Conservation (phyloP, 768 basidiomycete species). For the Collybia mongolica region DNA sequence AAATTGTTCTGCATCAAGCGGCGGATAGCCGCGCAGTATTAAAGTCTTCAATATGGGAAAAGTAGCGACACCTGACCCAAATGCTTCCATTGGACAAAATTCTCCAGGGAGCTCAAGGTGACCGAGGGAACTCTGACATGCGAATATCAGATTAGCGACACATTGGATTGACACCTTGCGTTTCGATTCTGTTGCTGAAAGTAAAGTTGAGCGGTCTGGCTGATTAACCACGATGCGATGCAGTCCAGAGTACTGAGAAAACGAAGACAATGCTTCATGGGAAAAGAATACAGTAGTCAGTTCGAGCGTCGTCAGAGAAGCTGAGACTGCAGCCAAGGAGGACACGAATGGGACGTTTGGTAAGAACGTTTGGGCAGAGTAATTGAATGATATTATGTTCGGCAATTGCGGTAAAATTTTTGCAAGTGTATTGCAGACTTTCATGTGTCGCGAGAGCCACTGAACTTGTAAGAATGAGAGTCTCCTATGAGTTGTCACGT, state of each 20-base stretch:
- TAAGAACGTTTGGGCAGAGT: slow-evolving; percentile 7
- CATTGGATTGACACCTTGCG: slow-evolving; percentile 7
- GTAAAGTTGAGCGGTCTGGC: slow-evolving; percentile 8
- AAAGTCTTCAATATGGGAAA: slow-evolving; percentile 8
- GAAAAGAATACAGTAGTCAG: slow-evolving; percentile 11
- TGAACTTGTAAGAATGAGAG: slow-evolving; percentile 11
- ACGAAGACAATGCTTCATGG: slow-evolving; percentile 6
- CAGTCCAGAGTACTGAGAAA: slow-evolving; percentile 9
- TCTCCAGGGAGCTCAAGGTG: slow-evolving; percentile 15
- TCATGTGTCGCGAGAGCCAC: slow-evolving; percentile 9
- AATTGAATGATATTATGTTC: slow-evolving; percentile 9
- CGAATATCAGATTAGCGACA: slow-evolving; percentile 10
- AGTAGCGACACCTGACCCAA: slow-evolving; percentile 1
- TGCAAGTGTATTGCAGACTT: slow-evolving; percentile 4
- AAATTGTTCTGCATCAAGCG: slow-evolving; percentile 5
- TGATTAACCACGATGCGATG: slow-evolving; percentile 7
- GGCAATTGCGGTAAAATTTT: slow-evolving; percentile 5
- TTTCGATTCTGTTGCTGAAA: slow-evolving; percentile 8
- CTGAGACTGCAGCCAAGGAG: slow-evolving; percentile 7
- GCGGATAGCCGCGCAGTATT: slow-evolving; percentile 11
- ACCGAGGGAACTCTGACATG: slow-evolving; percentile 6
- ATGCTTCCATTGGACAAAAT: slow-evolving; percentile 5
- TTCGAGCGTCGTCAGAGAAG: slow-evolving; percentile 9
- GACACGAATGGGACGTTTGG: slow-evolving; percentile 7
- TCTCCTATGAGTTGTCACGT: slow-evolving; percentile 4